Percentiles rank a stretch among this genome's conserved stretches.
Evolutionary conservation across 2,329 filamentous ascomycete species (phyloP).

Genomic region (Onygenales sp.): DNA sequence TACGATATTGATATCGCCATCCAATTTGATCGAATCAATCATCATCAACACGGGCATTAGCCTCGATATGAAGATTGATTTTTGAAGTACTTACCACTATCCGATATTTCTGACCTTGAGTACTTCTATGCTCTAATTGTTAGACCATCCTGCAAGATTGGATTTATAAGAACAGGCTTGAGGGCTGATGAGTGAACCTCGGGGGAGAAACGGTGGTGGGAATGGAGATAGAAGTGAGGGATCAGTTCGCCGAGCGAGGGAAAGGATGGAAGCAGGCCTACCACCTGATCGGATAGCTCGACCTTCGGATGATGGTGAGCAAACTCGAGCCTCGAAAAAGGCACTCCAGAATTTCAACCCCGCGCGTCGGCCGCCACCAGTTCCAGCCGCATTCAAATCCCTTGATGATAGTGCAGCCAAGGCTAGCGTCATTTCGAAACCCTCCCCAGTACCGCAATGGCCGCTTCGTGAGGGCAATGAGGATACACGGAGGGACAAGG

Average conservation of each 20-base stretch:
- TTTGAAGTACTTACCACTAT: too few species aligned
- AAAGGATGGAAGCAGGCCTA: conserved; percentile 24
- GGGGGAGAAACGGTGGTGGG: conserved; percentile 5
- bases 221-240: conserved; percentile 16
- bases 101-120: too few species aligned
- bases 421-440: conserved; percentile 8
- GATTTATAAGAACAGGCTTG: conserved; percentile 9
- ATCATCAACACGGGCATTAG: too few species aligned
- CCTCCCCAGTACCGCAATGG: conserved; percentile 36
- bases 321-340: neutral
- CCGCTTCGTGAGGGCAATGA: conserved; percentile 32
- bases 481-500: conserved; percentile 15
- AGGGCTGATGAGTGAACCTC: conserved; percentile 16
- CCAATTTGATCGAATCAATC: too few species aligned
- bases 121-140: too few species aligned
- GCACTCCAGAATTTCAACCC: neutral
- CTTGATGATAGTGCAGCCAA: conserved; percentile 5
- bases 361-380: conserved; percentile 9
- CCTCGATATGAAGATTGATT: too few species aligned
- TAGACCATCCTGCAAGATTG: too few species aligned
- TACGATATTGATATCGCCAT: too few species aligned
- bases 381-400: conserved; percentile 9
- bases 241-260: conserved; percentile 26
- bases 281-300: conserved; percentile 12
- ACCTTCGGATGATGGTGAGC: neutral